These are phyloP conservation scores for Acanthamoeba lenticulata DNA, from an alignment of 208 protist genomes.

Conservation along the genomic window DNA sequence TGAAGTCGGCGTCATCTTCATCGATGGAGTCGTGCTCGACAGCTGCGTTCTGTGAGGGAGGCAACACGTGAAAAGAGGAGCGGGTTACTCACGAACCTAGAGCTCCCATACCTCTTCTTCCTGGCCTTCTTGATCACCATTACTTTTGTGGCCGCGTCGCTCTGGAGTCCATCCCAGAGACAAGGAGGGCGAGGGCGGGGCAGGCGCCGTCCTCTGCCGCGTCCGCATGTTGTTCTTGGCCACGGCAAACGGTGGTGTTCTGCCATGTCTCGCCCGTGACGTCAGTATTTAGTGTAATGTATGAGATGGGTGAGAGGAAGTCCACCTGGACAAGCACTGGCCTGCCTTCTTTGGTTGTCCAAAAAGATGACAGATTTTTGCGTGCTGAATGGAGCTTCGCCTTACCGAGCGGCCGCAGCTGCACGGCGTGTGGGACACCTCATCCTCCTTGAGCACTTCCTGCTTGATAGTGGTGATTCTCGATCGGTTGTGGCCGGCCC, in stretches of 20 bases:
- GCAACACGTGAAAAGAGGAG: too few relatives aligned
- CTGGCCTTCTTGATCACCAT: neutral
- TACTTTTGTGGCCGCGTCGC: too few relatives aligned
- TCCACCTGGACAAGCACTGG: neutral
- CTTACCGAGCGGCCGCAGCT: neutral
- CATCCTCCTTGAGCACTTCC: neutral
- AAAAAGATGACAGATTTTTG: conserved; percentile 9
- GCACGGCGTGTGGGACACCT: neutral
- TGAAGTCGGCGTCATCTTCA: neutral
- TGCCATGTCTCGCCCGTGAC: too few relatives aligned
- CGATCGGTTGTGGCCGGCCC: neutral
- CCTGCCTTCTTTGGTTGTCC: neutral
- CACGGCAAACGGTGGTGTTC: neutral
- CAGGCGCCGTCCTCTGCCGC: neutral
- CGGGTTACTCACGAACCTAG: too few relatives aligned
- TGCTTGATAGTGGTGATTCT: neutral
- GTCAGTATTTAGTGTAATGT: neutral
- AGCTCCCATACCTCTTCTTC: conserved; percentile 5
- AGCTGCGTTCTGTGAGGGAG: too few relatives aligned
- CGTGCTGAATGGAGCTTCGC: neutral
- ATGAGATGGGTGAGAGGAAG: neutral
- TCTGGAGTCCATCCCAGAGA: neutral
- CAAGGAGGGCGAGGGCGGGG: neutral
- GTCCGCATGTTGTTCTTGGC: conserved; percentile 5
- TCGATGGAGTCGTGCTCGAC: too few relatives aligned